A percentile compares a stretch with the other conserved stretches of the same genome.
phyloP scores from a whole-genome alignment of 2,329 filamentous ascomycete genomes.

The Graphiopsis chlorocephala region DNA sequence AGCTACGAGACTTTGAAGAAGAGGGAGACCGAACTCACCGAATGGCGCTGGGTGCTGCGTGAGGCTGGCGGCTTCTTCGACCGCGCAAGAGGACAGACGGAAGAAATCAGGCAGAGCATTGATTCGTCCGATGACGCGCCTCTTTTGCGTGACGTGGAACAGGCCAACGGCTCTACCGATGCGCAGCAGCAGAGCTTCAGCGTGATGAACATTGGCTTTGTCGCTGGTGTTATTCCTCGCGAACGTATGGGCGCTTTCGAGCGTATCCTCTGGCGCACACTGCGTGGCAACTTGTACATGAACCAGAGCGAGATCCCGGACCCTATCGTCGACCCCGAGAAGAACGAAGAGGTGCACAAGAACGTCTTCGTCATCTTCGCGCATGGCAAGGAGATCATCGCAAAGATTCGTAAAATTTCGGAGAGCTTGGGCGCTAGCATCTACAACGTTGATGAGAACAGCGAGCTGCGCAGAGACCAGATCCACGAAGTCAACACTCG shows the following conservation, averaged over 20 bases:
- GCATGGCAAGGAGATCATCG: conserved; percentile 95
- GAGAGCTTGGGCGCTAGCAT: conserved; percentile 94
- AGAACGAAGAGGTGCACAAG: conserved; percentile 89
- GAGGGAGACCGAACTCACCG: conserved; percentile 90
- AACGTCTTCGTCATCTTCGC: conserved; percentile 99
- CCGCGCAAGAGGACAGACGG: conserved; percentile 89
- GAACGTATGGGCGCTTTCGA: conserved; percentile 95
- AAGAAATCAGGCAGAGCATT: conserved; percentile 89
- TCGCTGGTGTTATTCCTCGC: conserved; percentile 89
- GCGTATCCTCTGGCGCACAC: conserved; percentile 93
- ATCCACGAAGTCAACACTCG: conserved; percentile 96
- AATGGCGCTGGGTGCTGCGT: conserved; percentile 96
- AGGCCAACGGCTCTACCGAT: conserved; percentile 51
- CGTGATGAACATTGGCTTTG: conserved; percentile 98
- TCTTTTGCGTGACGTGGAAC: conserved; percentile 87
- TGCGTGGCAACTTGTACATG: conserved; percentile 98
- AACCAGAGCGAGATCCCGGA: conserved; percentile 98
- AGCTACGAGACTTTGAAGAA: conserved; percentile 99
- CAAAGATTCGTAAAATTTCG: conserved; percentile 98
- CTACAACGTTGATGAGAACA: conserved; percentile 97
- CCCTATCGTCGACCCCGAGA: conserved; percentile 83
- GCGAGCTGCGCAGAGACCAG: conserved; percentile 90
- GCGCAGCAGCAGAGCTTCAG: conserved; percentile 60
- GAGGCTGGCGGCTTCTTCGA: conserved; percentile 98
- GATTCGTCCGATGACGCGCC: conserved; percentile 88